Base-by-base conservation (phyloP, 805 yeast species). In the Candida gorgasii region DNA sequence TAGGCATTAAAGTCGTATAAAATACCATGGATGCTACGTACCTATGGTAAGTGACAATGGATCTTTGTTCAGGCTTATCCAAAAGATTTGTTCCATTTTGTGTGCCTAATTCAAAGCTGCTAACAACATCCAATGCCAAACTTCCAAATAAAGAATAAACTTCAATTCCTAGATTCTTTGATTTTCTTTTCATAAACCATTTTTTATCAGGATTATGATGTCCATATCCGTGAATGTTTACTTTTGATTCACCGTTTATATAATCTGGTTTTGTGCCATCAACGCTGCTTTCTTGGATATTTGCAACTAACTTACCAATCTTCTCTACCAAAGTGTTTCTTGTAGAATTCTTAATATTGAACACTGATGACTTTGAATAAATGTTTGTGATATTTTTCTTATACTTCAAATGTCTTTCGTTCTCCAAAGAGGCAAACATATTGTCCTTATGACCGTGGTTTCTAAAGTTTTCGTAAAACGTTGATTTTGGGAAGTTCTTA, bases 121-220 rank as follows among this genome's bases (percentile, higher is more conserved):
- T 73, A 1, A 83, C 79, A 3, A 79, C 82, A 52, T 84, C 89
- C 80, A 84, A 77, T 4, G 90, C 89, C 53, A 84, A 65, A 13
- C 82, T 64, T n/a, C 80, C 81, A 67, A 83, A 84, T n/a, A 84
- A 57, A 14, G 77, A 68, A 51, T 78, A 80, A 2, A 78, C 82
- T 39, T 84, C 84, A 29, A 69, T 63, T 11, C 70, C 72, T 29
- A 82, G 52, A 23, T 73, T 61, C 9, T 49, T 46, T 3, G 49
- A 23, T 12, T 51, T 45, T 13, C 41, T 42, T 8, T 27, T 26
- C 35, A 42, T 14, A 42, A 65, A 59, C 74, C 74, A 69, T n/a
- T 39, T 22, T 1, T 57, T 58, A 16, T 53, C 51, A 13, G 52
- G 48, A 23, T 12, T 7, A 5, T 43, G 32, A 36, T 59, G 61